Conservation (phyloP, 805 yeast genomes). For the Wickerhamomyces ciferrii region DNA sequence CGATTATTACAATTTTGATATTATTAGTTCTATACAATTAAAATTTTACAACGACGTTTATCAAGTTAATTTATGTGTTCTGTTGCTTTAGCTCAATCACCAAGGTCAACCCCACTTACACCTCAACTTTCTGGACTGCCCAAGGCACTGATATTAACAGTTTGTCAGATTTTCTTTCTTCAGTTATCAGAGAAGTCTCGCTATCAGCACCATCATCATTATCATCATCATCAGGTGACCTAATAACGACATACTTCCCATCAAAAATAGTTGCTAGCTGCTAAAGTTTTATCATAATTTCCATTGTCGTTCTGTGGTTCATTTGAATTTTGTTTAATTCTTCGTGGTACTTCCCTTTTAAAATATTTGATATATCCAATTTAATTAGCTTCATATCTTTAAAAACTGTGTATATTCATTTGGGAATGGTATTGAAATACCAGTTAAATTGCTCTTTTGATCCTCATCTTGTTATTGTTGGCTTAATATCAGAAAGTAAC, state of each 20-base stretch:
- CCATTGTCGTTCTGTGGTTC: constrained; percentile 66
- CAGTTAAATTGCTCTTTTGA: constrained; percentile 52
- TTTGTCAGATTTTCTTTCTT: constrained; percentile 2
- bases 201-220: constrained; percentile 16
- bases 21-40: no score
- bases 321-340: constrained; percentile 43
- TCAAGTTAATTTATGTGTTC: no score
- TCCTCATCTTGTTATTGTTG: constrained; percentile 49
- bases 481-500: constrained; percentile 32
- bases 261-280: no score
- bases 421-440: constrained; percentile 31
- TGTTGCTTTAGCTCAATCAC: constrained; percentile 27
- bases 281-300: no score
- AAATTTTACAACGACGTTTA: no score
- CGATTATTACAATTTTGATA: no score
- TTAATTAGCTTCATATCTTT: constrained; percentile 78
- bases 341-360: constrained; percentile 55
- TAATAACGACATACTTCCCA: constrained; percentile 86
- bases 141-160: constrained; percentile 6
- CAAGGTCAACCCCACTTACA: constrained; percentile 28
- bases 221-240: constrained; percentile 32
- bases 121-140: constrained; percentile 33
- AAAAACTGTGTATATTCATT: constrained; percentile 71
- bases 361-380: constrained; percentile 62
- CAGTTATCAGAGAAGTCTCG: constrained; percentile 6